Base-by-base conservation (phyloP, 148 eudicot genomes). In the Hydrangea macrophylla region DNA sequence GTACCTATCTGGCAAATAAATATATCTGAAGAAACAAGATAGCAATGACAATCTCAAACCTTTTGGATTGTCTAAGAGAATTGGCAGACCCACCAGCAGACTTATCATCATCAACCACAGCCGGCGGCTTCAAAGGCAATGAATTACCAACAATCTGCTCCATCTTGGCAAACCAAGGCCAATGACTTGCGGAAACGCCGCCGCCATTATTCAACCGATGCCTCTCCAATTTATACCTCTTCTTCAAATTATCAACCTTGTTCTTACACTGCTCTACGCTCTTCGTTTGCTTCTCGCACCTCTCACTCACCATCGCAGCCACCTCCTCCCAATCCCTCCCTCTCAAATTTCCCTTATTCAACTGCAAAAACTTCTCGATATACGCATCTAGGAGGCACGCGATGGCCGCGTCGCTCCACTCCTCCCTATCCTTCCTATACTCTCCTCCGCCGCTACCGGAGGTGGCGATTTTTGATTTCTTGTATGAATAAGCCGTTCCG, bases 261-360 rank as follows among this genome's bases (percentile, higher is more conserved):
- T 95, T 95, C 80, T 95, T 95, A 77, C 99, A 91, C 84, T 95
- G 99, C 75, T 95, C 99, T 18, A 95, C 97, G 58, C 90, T 95
- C 84, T 95, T 94, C 17, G 62, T 57, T 76, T 86, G 95, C 79
- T 84, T 90, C 75, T 86, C 96, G 58, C 97, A 88, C 60, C 96
- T 73, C 70, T 89, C 93, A 13, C 91, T 88, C 57, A 95, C 99
- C 11, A 73, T 80, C 58, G 70, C 85, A 53, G 99, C 93, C 71
- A 91, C 97, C 62, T 94, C 99, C 82, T 94, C 99, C 97, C 99
- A 94, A 64, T 94, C 99, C 55, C 99, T 78, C 26, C 99, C 97
- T 40, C 99, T 69, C 83, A 91, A 70, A 76, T 94, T 94, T 51
- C 99, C 99, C 70, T 93, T 73, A 45, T 86, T 90, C 68, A 94